phyloP scores from a whole-genome alignment of 371 early-diverging fungal genomes.

The Umbelopsis sp. region DNA sequence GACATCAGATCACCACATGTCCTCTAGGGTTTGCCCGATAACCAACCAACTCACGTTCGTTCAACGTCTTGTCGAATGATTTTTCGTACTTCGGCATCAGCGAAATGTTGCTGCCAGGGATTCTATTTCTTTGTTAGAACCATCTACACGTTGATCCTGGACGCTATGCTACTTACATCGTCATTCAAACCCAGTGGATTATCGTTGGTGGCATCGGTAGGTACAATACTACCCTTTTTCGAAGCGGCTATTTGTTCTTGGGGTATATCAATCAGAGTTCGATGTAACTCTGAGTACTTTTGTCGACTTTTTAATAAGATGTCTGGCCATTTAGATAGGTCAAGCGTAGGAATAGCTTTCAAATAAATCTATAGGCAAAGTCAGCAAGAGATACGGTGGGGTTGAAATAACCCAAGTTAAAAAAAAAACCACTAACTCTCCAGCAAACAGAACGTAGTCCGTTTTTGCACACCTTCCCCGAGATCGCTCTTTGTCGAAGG shows the following conservation, averaged over 20 bases:
- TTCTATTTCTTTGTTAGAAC: constrained; percentile 52
- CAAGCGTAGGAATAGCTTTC: constrained; percentile 57
- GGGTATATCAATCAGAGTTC: constrained; percentile 73
- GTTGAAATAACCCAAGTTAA: neutral
- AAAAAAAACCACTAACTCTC: constrained; percentile 34
- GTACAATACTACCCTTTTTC: constrained; percentile 40
- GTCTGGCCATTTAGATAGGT: constrained; percentile 62
- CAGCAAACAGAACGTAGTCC: constrained; percentile 54
- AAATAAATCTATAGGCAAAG: constrained; percentile 52
- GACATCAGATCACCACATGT: no score
- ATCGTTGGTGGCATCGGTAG: constrained; percentile 65
- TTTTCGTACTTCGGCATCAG: constrained; percentile 82
- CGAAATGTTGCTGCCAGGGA: constrained; percentile 92
- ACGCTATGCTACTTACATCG: constrained; percentile 51
- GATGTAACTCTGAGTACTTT: constrained; percentile 66
- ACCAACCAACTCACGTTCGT: constrained; percentile 70
- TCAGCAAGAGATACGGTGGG: neutral
- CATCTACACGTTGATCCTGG: neutral
- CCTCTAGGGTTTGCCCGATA: neutral
- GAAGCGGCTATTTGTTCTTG: constrained; percentile 34
- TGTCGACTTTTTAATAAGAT: constrained; percentile 67
- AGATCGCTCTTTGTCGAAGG: constrained; percentile 40
- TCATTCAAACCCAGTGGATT: constrained; percentile 87
- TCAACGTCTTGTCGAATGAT: constrained; percentile 91
- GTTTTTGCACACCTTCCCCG: constrained; percentile 40